Evolutionary conservation across 345 rosid species (phyloP).

Genomic region (Geranium brycei): DNA sequence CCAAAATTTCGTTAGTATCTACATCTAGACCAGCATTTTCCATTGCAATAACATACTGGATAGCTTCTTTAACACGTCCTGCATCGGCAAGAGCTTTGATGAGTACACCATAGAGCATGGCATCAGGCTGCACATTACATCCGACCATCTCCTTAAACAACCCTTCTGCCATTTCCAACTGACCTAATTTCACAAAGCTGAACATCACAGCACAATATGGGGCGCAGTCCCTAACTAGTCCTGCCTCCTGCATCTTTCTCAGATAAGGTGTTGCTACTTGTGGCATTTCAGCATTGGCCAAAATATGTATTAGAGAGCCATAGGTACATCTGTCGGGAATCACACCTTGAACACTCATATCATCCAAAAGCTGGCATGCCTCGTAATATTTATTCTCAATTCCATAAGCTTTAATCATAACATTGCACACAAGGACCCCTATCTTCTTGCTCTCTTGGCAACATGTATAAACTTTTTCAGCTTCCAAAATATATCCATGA

Average conservation of each 20-base stretch:
- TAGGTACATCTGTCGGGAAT: slow-evolving; percentile 64
- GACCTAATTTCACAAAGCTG: slow-evolving; percentile 58
- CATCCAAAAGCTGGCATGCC: slow-evolving; percentile 60
- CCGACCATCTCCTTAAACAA: slow-evolving; percentile 53
- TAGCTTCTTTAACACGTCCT: slow-evolving; percentile 58
- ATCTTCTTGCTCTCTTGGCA: slow-evolving; percentile 43
- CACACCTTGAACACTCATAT: slow-evolving; percentile 52
- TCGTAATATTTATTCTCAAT: slow-evolving; percentile 39
- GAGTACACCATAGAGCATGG: slow-evolving; percentile 60
- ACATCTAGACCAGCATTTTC: slow-evolving; percentile 41
- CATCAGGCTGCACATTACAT: slow-evolving; percentile 44
- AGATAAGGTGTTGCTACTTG: slow-evolving; percentile 39
- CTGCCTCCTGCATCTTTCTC: slow-evolving; percentile 58
- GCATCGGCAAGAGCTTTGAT: slow-evolving; percentile 75
- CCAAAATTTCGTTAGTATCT: slow-evolving; percentile 53
- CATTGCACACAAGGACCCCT: slow-evolving; percentile 59
- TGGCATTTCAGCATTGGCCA: slow-evolving; percentile 50
- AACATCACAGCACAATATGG: slow-evolving; percentile 69
- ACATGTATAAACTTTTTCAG: slow-evolving; percentile 47
- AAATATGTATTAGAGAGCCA: slow-evolving; percentile 53
- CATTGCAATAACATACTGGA: slow-evolving; percentile 45
- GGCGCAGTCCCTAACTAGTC: slow-evolving; percentile 53
- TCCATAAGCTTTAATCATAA: slow-evolving; percentile 86
- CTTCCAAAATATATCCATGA: slow-evolving; percentile 46
- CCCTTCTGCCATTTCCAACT: slow-evolving; percentile 52